These are phyloP conservation scores for Phlyctochytrium arcticum DNA, from an alignment of 192 early-diverging fungal species.

Conservation along the genomic window DNA sequence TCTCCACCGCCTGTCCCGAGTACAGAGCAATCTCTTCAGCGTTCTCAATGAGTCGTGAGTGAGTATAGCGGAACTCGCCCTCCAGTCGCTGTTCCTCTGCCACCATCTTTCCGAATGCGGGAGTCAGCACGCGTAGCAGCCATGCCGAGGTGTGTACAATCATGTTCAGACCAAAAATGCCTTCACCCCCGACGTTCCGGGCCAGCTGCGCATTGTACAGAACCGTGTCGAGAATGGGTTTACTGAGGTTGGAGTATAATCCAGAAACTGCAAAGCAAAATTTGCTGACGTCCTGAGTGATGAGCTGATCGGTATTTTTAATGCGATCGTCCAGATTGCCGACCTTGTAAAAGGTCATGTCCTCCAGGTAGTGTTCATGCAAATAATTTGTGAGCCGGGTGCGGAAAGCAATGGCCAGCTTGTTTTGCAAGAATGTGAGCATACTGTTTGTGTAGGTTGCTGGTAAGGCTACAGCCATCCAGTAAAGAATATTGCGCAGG, in stretches of 20 bases:
- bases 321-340: conserved; percentile 92
- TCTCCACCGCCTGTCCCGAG: conserved; percentile 79
- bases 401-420: conserved; percentile 52
- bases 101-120: conserved; percentile 94
- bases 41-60: conserved; percentile 91
- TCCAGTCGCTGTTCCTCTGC: conserved; percentile 85
- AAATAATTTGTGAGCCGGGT: conserved; percentile 76
- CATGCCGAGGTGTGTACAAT: conserved; percentile 74
- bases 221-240: conserved; percentile 89
- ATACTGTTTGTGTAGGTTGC: conserved; percentile 96
- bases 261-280: conserved; percentile 84
- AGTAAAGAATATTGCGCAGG: conserved; percentile 76
- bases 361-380: conserved; percentile 77
- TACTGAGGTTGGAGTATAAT: conserved; percentile 88
- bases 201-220: conserved; percentile 90
- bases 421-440: conserved; percentile 57
- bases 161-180: conserved; percentile 75
- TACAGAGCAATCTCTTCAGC: conserved; percentile 96
- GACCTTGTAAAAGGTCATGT: conserved; percentile 92
- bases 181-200: conserved; percentile 78
- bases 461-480: conserved; percentile 91
- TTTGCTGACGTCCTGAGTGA: conserved; percentile 83
- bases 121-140: conserved; percentile 78
- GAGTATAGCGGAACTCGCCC: conserved; percentile 93
- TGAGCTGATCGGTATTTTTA: conserved; percentile 81